Conservation (phyloP, 352 stramenopile species). For the Pythium aphanidermatum region DNA sequence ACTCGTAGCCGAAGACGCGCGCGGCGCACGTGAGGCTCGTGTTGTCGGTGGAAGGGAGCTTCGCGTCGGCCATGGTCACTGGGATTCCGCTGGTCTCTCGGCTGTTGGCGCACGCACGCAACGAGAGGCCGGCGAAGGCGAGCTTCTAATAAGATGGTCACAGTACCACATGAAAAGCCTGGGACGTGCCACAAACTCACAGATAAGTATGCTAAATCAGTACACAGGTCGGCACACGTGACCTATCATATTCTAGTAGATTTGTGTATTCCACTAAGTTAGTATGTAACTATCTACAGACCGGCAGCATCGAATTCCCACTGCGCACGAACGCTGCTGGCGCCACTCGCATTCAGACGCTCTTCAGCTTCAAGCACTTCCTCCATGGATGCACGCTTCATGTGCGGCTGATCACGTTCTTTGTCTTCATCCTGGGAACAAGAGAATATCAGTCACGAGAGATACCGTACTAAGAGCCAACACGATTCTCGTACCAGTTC, state of each 20-base stretch:
- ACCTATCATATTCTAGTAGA: constrained; percentile 18
- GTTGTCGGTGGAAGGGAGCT: constrained; percentile 80
- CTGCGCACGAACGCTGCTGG: constrained; percentile 66
- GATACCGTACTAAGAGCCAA: no score
- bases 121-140: constrained; percentile 17
- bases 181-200: no score
- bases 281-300: constrained; percentile 11
- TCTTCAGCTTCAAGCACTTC: constrained; percentile 81
- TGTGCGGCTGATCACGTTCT: constrained; percentile 74
- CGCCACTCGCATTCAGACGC: constrained; percentile 52
- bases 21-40: constrained; percentile 83
- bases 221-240: background rate
- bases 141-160: constrained; percentile 3
- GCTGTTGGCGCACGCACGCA: constrained; percentile 10
- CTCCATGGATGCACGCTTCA: constrained; percentile 73
- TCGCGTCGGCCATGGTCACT: constrained; percentile 36
- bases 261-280: constrained; percentile 1
- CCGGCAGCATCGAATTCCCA: constrained; percentile 71
- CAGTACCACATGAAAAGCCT: background rate
- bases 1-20: constrained; percentile 78
- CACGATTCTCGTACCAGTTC: constrained; percentile 78
- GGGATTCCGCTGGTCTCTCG: constrained; percentile 4
- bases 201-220: background rate
- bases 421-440: constrained; percentile 63
- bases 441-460: background rate